A percentile compares a stretch with the other conserved stretches of the same genome.
phyloP scores from a whole-genome alignment of 2,329 filamentous ascomycete genomes.

The Aureobasidium pullulans region DNA sequence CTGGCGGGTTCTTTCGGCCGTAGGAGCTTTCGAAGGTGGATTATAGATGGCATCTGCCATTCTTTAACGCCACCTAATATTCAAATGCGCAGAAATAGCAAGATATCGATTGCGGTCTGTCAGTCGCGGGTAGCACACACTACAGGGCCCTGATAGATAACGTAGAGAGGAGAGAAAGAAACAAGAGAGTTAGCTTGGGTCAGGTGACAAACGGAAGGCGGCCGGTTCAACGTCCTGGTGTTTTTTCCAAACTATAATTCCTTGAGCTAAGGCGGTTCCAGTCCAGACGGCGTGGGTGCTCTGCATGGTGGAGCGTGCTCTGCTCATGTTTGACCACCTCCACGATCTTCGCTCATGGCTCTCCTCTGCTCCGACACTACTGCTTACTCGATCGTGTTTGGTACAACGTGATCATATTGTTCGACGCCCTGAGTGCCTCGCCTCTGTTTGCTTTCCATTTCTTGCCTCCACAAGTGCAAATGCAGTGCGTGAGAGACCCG shows the following conservation, averaged over 20 bases:
- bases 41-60: conserved; percentile 12
- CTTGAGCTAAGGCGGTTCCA: conserved; percentile 2
- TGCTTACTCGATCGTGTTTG: neutral
- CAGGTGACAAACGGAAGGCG: conserved; percentile 7
- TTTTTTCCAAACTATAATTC: conserved; percentile 10
- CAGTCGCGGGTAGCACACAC: conserved; percentile 3
- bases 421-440: neutral
- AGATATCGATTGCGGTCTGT: neutral
- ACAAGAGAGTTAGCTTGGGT: conserved; percentile 8
- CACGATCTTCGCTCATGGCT: neutral
- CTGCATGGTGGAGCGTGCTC: conserved; percentile 8
- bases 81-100: neutral
- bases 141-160: conserved; percentile 1
- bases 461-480: neutral
- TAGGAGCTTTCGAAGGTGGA: neutral
- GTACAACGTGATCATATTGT: neutral
- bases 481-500: neutral
- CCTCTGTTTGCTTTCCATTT: neutral
- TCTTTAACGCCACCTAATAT: conserved; percentile 3
- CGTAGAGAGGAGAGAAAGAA: conserved; percentile 6
- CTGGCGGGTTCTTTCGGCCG: conserved; percentile 12
- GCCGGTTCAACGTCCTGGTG: neutral
- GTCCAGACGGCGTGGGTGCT: neutral
- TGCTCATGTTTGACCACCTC: neutral
- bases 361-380: conserved; percentile 1